Percentiles rank a stretch among this genome's conserved stretches.
Evolutionary conservation across 2,329 filamentous ascomycete species (phyloP).

Genomic region (Boeremia lycopersici): DNA sequence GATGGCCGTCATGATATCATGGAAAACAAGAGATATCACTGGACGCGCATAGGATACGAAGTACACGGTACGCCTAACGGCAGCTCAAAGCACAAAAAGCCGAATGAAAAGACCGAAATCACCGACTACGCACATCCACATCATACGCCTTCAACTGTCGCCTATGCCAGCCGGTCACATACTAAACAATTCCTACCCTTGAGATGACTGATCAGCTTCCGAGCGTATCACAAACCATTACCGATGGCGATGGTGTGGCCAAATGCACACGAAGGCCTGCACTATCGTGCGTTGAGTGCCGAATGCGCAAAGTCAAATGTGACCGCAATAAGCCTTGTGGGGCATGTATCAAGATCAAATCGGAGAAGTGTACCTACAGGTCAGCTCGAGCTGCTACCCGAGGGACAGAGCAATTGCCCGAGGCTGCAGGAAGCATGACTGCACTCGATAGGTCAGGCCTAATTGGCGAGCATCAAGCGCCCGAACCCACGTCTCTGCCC

Average conservation of each 20-base stretch:
- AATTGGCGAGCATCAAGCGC: neutral
- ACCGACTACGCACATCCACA: neutral
- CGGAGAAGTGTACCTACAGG: conserved; percentile 35
- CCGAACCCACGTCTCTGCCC: neutral
- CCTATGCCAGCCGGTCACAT: too few species aligned
- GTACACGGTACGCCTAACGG: neutral
- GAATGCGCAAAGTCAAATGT: conserved; percentile 39
- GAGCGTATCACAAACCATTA: neutral
- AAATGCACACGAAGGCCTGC: conserved; percentile 36
- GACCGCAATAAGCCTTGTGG: conserved; percentile 35
- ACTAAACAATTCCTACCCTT: neutral
- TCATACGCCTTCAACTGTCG: neutral
- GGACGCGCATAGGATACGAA: neutral
- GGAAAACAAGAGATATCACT: too few species aligned
- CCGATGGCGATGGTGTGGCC: conserved; percentile 19
- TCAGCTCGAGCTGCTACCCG: conserved; percentile 13
- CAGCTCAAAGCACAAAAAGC: neutral
- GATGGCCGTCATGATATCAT: too few species aligned
- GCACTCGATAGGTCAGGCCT: neutral
- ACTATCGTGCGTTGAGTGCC: conserved; percentile 39
- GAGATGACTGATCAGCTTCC: conserved; percentile 1
- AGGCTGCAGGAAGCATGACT: neutral
- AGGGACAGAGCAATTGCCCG: neutral
- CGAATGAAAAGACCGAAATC: neutral
- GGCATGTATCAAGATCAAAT: conserved; percentile 29